Evolutionary conservation across 1,284 basidiomycete species (phyloP), one percentile per base, ranked within the genome.

Genomic region (Ustilago xerochloae): DNA sequence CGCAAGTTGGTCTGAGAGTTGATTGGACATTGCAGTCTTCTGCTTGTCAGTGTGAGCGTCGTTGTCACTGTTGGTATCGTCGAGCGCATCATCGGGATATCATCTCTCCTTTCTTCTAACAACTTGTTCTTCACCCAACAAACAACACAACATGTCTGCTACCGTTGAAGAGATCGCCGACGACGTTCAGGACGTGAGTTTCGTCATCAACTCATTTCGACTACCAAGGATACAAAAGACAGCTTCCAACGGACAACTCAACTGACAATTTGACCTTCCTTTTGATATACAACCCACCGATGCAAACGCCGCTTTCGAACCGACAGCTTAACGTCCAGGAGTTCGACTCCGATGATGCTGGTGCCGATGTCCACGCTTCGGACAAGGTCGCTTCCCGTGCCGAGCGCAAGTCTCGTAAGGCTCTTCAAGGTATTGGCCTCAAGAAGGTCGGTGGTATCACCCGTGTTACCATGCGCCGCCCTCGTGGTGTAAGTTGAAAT

Each of bases 361-460:
- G 79, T 6, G 75, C 91, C 68, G 93, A 92, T 58, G 89, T 89
- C 70, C 91, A 91, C 55, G 91, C 92, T 63, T 90, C 94, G 72
- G 93, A 96, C 81, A 95, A 95, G 87, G 92, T 96, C 78, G 92
- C 94, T 87, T 94, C 86, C 52, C 81, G 81, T 30, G 72, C 82
- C 20, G 82, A 84, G 78, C 77, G 82, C 59, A 84, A 83, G 80
- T 75, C 77, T 60, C 79, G 82, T 61, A 84, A 84, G 80, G 52
- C 75, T 32, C 69, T 84, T 45, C 81, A 84, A 76, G 72, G 72
- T 55, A 69, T 84, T 58, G 82, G 82, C 51, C 78, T 84, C 53
- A 97, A 97, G 88, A 91, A 90, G 85, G 92, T 99, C 62, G 89
- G 90, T 63, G 91, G 90, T 79, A 97, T 99, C 86, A 97, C 93